These are phyloP conservation scores for Ligustrum vulgare DNA, from an alignment of 257 asterid species.

Conservation along the genomic window DNA sequence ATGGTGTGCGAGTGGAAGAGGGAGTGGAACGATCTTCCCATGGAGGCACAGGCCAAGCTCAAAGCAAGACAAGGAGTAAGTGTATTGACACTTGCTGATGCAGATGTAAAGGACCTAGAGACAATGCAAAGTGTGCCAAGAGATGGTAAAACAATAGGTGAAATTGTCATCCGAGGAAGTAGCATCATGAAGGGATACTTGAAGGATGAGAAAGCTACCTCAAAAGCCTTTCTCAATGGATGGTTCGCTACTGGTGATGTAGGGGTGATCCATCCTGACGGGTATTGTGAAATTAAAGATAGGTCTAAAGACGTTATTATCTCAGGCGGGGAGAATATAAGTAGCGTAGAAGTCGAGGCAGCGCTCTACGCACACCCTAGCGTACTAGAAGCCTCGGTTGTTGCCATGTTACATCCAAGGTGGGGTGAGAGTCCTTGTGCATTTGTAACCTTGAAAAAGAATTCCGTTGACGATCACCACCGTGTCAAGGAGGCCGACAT, in stretches of 20 bases:
- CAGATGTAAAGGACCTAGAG: slow-evolving; percentile 59
- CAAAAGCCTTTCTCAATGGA: slow-evolving; percentile 54
- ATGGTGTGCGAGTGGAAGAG: slow-evolving; percentile 79
- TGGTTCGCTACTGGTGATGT: slow-evolving; percentile 88
- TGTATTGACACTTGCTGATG: slow-evolving; percentile 61
- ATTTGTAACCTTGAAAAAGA: slow-evolving; percentile 31
- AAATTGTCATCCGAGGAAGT: slow-evolving; percentile 78
- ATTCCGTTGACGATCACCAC: background rate
- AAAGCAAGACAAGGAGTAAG: slow-evolving; percentile 81
- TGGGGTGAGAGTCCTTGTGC: slow-evolving; percentile 87
- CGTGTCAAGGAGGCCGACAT: slow-evolving; percentile 47
- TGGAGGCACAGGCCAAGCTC: slow-evolving; percentile 37
- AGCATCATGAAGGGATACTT: slow-evolving; percentile 85
- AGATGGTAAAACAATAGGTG: slow-evolving; percentile 71
- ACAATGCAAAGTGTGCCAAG: slow-evolving; percentile 64
- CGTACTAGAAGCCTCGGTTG: slow-evolving; percentile 78
- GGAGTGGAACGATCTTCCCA: slow-evolving; percentile 50
- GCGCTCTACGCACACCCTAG: slow-evolving; percentile 48
- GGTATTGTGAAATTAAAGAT: slow-evolving; percentile 79
- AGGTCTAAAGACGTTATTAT: slow-evolving; percentile 85
- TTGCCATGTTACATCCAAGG: slow-evolving; percentile 81
- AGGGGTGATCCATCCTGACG: slow-evolving; percentile 87
- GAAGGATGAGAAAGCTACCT: slow-evolving; percentile 55
- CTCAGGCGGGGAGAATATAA: slow-evolving; percentile 92
- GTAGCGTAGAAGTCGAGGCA: slow-evolving; percentile 81